phyloP scores from a whole-genome alignment of 257 asterid species.

The Solanum corneliomulleri region DNA sequence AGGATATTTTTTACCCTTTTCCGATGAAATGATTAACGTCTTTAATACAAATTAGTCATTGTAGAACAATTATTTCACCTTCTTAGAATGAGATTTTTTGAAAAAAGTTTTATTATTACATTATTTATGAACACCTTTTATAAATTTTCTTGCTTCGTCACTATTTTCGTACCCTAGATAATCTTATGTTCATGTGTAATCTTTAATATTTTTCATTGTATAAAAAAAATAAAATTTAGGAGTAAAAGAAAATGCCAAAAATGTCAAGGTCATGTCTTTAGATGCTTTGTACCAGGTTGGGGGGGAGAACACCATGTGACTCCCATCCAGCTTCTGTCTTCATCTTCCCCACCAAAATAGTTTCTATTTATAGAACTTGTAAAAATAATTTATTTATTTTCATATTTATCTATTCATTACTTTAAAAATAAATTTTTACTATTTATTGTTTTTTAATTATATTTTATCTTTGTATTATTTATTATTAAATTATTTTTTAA shows the following conservation, averaged over 20 bases:
- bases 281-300: background rate
- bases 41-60: too few species aligned
- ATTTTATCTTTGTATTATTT: too few species aligned
- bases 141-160: too few species aligned
- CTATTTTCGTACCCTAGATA: background rate
- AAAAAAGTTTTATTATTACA: too few species aligned
- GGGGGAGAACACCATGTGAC: conserved; percentile 17
- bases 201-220: background rate
- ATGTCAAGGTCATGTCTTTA: background rate
- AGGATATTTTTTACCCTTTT: too few species aligned
- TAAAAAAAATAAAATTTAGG: background rate
- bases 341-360: background rate
- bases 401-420: background rate
- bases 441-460: too few species aligned
- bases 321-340: conserved; percentile 13
- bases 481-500: too few species aligned
- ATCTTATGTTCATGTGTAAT: background rate
- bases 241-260: background rate
- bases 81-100: too few species aligned
- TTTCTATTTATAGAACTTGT: conserved; percentile 10
- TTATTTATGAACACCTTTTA: too few species aligned
- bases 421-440: too few species aligned
- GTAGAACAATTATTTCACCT: too few species aligned
- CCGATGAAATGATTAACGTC: too few species aligned
- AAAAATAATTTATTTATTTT: background rate